phyloP scores from a whole-genome alignment of 306 rosid genomes.

The Mimosa bimucronata region DNA sequence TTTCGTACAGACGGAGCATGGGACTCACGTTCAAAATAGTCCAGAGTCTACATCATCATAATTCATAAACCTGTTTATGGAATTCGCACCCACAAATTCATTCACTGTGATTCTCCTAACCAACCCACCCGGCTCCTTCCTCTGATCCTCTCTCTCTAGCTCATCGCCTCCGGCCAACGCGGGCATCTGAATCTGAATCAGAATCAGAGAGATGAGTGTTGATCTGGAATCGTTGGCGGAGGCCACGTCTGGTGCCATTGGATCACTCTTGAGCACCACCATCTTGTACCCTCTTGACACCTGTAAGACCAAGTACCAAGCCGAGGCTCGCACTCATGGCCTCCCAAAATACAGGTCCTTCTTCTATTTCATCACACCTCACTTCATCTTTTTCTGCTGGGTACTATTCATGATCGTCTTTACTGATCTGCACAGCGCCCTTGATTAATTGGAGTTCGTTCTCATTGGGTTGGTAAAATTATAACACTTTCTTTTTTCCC shows the following conservation, averaged over 20 bases:
- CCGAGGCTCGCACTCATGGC: conserved; percentile 78
- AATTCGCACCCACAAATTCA: background rate
- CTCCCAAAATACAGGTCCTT: conserved; percentile 70
- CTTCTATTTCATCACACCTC: background rate
- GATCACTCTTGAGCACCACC: conserved; percentile 91
- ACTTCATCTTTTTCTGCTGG: background rate
- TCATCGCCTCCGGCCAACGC: background rate
- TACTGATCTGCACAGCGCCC: background rate
- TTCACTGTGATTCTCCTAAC: background rate
- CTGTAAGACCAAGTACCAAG: conserved; percentile 93
- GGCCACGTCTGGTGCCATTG: conserved; percentile 98
- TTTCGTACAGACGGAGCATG: background rate
- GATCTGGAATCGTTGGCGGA: conserved; percentile 96
- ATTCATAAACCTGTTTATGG: too few species aligned
- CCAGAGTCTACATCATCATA: background rate
- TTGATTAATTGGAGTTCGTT: background rate
- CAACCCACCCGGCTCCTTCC: background rate
- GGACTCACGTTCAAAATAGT: background rate
- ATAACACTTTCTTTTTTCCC: background rate
- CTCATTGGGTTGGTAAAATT: background rate
- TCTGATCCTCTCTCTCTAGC: background rate
- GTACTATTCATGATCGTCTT: conserved; percentile 11
- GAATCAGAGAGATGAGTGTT: conserved; percentile 47
- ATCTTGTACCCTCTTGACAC: conserved; percentile 94
- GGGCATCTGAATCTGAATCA: conserved; percentile 1